Percentiles rank a stretch among this genome's conserved stretches.
phyloP scores from a whole-genome alignment of 2,329 filamentous ascomycete species.

The Beauveria sp. region DNA sequence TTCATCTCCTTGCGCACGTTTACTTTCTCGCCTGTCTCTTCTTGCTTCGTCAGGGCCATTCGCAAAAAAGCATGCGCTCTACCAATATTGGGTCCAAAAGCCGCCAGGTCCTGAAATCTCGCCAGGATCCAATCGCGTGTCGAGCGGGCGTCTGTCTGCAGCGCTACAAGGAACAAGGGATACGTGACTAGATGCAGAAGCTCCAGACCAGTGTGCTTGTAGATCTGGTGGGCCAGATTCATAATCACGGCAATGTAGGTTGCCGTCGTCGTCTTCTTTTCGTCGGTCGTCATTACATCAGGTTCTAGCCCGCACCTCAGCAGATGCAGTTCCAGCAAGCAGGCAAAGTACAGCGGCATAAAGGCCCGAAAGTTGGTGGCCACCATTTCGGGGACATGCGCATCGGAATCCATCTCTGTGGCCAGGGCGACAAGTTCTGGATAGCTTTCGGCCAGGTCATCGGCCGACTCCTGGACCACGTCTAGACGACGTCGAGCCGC shows the following conservation, averaged over 20 bases:
- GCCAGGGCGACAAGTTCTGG: conserved; percentile 22
- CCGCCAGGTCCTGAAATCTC: conserved; percentile 22
- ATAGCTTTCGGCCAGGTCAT: conserved; percentile 17
- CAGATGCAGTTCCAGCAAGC: conserved; percentile 21
- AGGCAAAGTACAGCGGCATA: conserved; percentile 28
- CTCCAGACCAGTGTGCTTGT: conserved; percentile 25
- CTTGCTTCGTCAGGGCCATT: background rate
- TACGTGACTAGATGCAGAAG: conserved; percentile 25
- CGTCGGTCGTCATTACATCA: background rate
- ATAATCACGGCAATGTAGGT: conserved; percentile 18
- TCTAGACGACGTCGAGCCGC: conserved; percentile 16
- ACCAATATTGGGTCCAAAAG: conserved; percentile 25
- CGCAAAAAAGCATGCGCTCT: conserved; percentile 23
- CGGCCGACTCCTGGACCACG: conserved; percentile 17
- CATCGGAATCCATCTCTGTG: conserved; percentile 17
- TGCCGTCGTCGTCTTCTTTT: background rate
- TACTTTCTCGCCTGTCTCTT: background rate
- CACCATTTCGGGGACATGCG: conserved; percentile 22
- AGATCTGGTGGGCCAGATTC: conserved; percentile 25
- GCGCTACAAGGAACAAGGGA: conserved; percentile 27
- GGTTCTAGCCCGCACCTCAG: conserved; percentile 11
- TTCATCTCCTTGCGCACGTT: background rate
- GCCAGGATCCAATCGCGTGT: conserved; percentile 27
- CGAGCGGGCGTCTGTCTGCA: conserved; percentile 26
- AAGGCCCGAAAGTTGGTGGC: conserved; percentile 27